phyloP scores from a whole-genome alignment of 2,329 filamentous ascomycete species.

The Talaromyces amestolkiae region DNA sequence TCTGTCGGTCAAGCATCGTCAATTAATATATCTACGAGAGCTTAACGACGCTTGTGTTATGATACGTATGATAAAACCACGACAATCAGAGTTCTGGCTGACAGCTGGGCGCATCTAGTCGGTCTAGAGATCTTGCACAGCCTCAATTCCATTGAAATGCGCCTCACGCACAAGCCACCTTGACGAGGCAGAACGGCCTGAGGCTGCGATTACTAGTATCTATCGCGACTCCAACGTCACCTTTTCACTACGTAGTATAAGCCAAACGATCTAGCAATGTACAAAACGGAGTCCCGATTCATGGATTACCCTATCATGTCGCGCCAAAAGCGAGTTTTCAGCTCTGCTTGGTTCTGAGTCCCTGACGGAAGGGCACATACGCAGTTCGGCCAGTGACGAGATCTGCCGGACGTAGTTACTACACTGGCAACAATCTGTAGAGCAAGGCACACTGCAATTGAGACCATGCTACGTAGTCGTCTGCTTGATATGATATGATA shows the following conservation, averaged over 20 bases:
- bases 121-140: slow-evolving; percentile 2
- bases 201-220: background rate
- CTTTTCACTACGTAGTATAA: no score
- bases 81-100: background rate
- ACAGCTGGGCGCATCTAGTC: background rate
- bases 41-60: background rate
- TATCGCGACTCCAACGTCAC: background rate
- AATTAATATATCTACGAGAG: background rate
- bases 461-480: background rate
- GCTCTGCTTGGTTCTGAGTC: background rate
- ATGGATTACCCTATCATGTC: background rate
- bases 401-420: background rate
- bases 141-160: slow-evolving; percentile 5
- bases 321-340: background rate
- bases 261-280: background rate
- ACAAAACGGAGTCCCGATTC: background rate
- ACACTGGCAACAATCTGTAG: no score
- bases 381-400: background rate
- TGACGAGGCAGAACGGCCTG: slow-evolving; percentile 8
- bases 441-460: background rate
- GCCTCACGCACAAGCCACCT: slow-evolving; percentile 11
- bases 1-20: slow-evolving; percentile 9
- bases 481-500: no score
- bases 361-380: background rate
- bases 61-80: background rate